A percentile compares a stretch with the other conserved stretches of the same genome.
Evolutionary conservation across 2,329 filamentous ascomycete genomes (phyloP).

Genomic region (Diaporthe citriasiana): DNA sequence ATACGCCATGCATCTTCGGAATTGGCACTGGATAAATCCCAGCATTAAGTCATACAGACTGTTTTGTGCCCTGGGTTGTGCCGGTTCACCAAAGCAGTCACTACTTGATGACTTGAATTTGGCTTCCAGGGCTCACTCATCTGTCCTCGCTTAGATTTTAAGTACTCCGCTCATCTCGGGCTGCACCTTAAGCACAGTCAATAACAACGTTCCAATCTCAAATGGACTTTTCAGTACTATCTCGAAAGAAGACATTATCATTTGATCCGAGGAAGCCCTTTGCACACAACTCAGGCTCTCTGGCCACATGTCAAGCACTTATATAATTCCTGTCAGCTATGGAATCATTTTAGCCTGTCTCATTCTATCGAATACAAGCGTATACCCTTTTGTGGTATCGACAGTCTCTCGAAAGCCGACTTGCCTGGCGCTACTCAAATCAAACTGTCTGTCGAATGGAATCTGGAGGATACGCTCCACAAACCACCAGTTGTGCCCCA

Average conservation of each 20-base stretch:
- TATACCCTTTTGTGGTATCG: neutral
- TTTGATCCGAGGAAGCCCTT: neutral
- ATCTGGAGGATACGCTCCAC: constrained; percentile 26
- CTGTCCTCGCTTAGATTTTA: neutral
- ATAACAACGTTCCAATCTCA: neutral
- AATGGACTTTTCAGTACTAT: too few relatives aligned
- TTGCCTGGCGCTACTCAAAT: constrained; percentile 6
- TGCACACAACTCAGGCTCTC: neutral
- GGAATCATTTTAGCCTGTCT: constrained; percentile 17
- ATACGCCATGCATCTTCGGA: too few relatives aligned
- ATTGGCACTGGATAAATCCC: too few relatives aligned
- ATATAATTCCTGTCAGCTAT: neutral
- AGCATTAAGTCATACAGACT: too few relatives aligned
- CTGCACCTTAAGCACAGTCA: neutral
- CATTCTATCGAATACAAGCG: constrained; percentile 11
- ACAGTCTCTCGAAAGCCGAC: constrained; percentile 10
- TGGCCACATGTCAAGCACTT: neutral
- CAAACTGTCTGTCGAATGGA: constrained; percentile 15
- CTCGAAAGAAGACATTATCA: neutral
- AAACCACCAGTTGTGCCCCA: constrained; percentile 28
- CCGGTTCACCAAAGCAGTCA: too few relatives aligned
- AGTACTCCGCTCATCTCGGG: neutral
- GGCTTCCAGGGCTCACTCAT: neutral
- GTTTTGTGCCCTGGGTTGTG: too few relatives aligned
- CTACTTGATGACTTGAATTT: neutral